Conservation (phyloP, 257 asterid genomes). For the Leptodermis oblonga region DNA sequence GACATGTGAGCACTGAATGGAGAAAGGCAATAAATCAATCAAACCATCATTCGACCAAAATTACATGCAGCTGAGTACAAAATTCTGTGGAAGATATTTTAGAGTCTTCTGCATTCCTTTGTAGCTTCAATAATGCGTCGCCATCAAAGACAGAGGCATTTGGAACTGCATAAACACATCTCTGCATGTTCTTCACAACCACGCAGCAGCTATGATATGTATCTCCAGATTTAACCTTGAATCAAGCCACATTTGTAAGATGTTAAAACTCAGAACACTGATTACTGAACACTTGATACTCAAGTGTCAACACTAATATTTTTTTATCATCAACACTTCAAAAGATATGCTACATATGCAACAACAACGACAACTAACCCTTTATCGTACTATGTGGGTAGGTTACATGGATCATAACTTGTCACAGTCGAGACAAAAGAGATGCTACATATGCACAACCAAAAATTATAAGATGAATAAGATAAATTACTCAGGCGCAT, state of each 20-base stretch:
- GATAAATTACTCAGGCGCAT: not conserved
- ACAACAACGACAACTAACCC: too few relatives aligned
- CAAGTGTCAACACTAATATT: not conserved
- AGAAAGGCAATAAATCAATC: conserved; percentile 16
- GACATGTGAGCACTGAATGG: conserved; percentile 19
- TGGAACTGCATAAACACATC: conserved; percentile 91
- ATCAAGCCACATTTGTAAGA: conserved; percentile 26
- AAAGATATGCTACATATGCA: not conserved
- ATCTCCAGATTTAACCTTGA: conserved; percentile 71
- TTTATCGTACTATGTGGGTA: too few relatives aligned
- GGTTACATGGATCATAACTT: too few relatives aligned
- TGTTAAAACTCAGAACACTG: conserved; percentile 17
- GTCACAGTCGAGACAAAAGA: too few relatives aligned
- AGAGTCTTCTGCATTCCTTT: conserved; percentile 57
- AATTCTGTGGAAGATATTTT: conserved; percentile 43
- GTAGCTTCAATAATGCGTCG: conserved; percentile 47
- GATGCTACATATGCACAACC: not conserved
- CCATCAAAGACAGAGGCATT: conserved; percentile 43
- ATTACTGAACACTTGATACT: not conserved
- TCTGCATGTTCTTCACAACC: conserved; percentile 73
- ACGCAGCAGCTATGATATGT: conserved; percentile 88
- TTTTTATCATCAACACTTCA: not conserved
- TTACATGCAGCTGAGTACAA: conserved; percentile 66
- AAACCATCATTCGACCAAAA: conserved; percentile 14
- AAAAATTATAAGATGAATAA: not conserved